Conservation (phyloP, 371 early-diverging fungal genomes). For the Mortierella sp. region DNA sequence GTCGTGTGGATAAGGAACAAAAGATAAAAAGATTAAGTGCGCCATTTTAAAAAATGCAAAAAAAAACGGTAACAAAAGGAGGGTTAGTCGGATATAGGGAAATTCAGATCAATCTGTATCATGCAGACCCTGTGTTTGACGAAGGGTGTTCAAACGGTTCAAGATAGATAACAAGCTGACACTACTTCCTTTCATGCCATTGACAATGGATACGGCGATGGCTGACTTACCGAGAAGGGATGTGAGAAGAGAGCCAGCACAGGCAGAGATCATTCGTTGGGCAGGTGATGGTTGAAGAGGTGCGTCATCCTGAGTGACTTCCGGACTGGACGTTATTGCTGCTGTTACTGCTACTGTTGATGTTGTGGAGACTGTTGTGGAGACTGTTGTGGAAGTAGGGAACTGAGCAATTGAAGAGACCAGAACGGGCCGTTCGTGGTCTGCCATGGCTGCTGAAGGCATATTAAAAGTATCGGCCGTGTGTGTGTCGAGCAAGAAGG, state of each 20-base stretch:
- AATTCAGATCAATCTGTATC: background rate
- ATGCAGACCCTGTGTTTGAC: background rate
- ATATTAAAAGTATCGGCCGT: background rate
- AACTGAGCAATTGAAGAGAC: conserved; percentile 1
- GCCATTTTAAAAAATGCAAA: conserved; percentile 30
- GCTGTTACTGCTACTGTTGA: background rate
- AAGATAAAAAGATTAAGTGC: too few relatives aligned
- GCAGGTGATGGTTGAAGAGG: conserved; percentile 53
- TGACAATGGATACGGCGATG: background rate
- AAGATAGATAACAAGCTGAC: background rate
- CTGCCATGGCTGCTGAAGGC: conserved; percentile 3
- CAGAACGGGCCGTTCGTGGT: conserved; percentile 1
- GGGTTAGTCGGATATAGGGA: background rate
- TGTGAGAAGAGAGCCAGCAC: conserved; percentile 80
- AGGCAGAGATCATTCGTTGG: conserved; percentile 80
- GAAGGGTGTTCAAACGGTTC: background rate
- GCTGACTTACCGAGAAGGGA: conserved; percentile 70
- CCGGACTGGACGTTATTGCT: background rate
- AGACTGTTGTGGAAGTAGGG: background rate
- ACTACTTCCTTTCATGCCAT: background rate
- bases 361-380: background rate
- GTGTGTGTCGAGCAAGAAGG: background rate
- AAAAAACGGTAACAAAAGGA: background rate
- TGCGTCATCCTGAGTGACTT: background rate
- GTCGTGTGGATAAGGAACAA: background rate